Evolutionary conservation across 75 land plant genomes (phyloP), one percentile per base, ranked within the genome.

Genomic region (Gnetum montanum): DNA sequence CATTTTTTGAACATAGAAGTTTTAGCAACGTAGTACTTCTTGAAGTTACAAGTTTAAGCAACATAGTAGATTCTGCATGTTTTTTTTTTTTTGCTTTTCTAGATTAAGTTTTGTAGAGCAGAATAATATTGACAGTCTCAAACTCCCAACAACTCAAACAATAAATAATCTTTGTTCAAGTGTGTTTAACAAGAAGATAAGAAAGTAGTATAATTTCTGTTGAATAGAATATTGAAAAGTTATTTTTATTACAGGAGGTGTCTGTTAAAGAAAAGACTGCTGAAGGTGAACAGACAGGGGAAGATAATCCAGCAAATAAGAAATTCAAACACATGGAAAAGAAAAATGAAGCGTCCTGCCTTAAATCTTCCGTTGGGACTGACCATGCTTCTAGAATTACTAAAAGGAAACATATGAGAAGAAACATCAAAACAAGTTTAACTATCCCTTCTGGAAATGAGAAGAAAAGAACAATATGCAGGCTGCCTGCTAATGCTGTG

Each of bases 271-370:
- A 74, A 38, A 31, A 53, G 20, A 8, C 33, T 30, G 64, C 67
- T 49, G 45, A 57, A 56, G 83, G 73, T 30, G 64, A 76, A 53
- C 40, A 55, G 10, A 79, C 70, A 65, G 91, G 84, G 54, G 88
- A 86, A 73, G 83, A 76, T 68, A 88, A 79, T 49, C 68, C 79
- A 80, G 88, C 84, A 20, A 83, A 83, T 38, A 11, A 46, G 40
- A 67, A 45, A 38, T 72, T 58, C 25, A 67, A 44, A 24, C 55
- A 59, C 12, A 75, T 38, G 61, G 71, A 54, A 34, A 73, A 66
- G 22, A 73, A 73, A 51, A 51, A 54, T 18, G 67, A 69, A 49
- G 1, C 55, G 19, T 56, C 60, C 13, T 58, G 49, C 52, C 57
- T 54, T 34, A 34, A 51, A 12, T 44, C 70, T 48, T 35, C 75